Percentiles rank a stretch among this genome's conserved stretches.
These are phyloP conservation scores for Stropharia rugosoannulata DNA, from an alignment of 768 basidiomycete genomes.

Conservation along the genomic window DNA sequence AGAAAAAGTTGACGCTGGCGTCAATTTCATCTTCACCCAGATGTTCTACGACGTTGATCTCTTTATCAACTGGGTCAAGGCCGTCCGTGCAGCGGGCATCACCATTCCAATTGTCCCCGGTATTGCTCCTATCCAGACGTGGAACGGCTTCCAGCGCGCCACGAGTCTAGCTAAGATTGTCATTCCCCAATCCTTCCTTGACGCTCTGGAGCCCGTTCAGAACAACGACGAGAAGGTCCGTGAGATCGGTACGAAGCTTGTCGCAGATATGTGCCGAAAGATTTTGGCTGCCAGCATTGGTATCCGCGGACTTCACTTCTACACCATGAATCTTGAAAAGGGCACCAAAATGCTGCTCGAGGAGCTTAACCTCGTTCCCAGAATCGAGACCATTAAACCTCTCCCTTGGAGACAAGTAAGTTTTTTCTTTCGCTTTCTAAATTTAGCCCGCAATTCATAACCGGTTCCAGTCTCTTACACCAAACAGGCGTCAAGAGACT, in stretches of 20 bases:
- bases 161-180: constrained; percentile 75
- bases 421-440: constrained; percentile 1
- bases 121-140: constrained; percentile 94
- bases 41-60: constrained; percentile 96
- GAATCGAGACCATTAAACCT: constrained; percentile 90
- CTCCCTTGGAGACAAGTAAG: constrained; percentile 94
- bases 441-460: constrained; percentile 7
- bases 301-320: constrained; percentile 90
- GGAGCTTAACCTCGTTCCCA: constrained; percentile 85
- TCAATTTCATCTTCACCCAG: constrained; percentile 94
- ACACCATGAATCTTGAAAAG: constrained; percentile 97
- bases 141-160: constrained; percentile 90
- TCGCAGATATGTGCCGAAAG: constrained; percentile 89
- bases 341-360: constrained; percentile 94
- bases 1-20: constrained; percentile 89
- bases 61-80: constrained; percentile 89
- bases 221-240: constrained; percentile 93
- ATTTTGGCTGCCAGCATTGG: constrained; percentile 81
- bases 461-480: constrained; percentile 76
- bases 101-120: constrained; percentile 90
- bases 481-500: constrained; percentile 84
- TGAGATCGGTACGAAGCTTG: constrained; percentile 89
- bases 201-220: constrained; percentile 81
- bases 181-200: constrained; percentile 75
- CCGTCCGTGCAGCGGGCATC: constrained; percentile 82